These are phyloP conservation scores for Chaetothyriales sp. DNA, from an alignment of 2,329 filamentous ascomycete species.

Conservation along the genomic window DNA sequence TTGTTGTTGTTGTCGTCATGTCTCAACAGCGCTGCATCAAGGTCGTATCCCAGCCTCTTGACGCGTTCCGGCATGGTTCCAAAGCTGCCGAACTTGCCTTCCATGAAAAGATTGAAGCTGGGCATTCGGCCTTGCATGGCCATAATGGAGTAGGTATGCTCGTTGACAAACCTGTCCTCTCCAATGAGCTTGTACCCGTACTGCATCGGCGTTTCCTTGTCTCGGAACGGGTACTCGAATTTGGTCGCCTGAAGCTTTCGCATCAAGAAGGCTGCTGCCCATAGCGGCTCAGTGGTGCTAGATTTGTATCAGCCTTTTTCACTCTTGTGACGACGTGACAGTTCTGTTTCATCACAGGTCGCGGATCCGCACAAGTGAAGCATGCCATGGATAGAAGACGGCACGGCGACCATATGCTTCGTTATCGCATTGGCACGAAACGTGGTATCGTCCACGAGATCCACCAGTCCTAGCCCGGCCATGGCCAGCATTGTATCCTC, in stretches of 20 bases:
- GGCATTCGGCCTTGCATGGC: slow-evolving; percentile 23
- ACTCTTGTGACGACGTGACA: background rate
- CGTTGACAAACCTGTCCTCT: slow-evolving; percentile 16
- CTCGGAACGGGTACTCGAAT: slow-evolving; percentile 24
- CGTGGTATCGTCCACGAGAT: slow-evolving; percentile 20
- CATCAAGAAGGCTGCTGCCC: slow-evolving; percentile 24
- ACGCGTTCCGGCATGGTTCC: slow-evolving; percentile 22
- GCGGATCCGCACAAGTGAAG: slow-evolving; percentile 22
- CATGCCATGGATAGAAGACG: slow-evolving; percentile 24
- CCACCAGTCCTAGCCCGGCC: slow-evolving; percentile 23
- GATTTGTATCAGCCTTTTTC: background rate
- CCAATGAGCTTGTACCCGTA: slow-evolving; percentile 23
- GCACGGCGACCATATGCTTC: slow-evolving; percentile 22
- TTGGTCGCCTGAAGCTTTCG: slow-evolving; percentile 21
- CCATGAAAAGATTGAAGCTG: slow-evolving; percentile 28
- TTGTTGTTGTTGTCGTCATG: too few relatives aligned
- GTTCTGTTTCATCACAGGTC: background rate
- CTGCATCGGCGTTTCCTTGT: slow-evolving; percentile 22
- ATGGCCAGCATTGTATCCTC: slow-evolving; percentile 25
- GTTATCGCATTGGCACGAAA: slow-evolving; percentile 24
- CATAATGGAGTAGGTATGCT: slow-evolving; percentile 27
- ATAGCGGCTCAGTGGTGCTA: slow-evolving; percentile 24
- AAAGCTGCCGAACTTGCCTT: slow-evolving; percentile 24
- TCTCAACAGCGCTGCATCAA: slow-evolving; percentile 17
- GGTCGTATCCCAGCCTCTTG: slow-evolving; percentile 21